Evolutionary conservation across 2,329 filamentous ascomycete species (phyloP).

Genomic region (Verticillium dahliae): DNA sequence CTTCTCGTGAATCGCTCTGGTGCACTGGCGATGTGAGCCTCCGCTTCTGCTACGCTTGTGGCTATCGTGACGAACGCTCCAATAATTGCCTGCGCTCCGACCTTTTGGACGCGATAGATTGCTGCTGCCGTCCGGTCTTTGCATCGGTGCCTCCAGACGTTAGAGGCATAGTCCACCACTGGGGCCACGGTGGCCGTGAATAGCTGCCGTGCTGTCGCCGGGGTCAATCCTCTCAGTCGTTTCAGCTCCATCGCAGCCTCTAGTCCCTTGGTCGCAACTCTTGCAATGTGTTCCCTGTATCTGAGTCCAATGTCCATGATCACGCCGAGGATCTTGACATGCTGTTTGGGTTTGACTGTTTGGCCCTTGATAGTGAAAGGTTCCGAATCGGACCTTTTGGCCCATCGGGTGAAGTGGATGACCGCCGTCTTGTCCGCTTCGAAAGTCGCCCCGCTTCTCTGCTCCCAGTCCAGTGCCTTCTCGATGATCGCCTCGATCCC

Average conservation of each 20-base stretch:
- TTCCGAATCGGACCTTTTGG: background rate
- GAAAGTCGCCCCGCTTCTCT: conserved; percentile 17
- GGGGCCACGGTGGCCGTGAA: background rate
- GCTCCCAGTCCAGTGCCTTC: conserved; percentile 14
- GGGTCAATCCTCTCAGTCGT: no score
- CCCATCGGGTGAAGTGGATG: conserved; percentile 5
- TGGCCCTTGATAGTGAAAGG: background rate
- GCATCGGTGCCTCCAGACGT: conserved; percentile 14
- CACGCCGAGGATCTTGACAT: conserved; percentile 13
- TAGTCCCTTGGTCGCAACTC: no score
- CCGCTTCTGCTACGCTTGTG: conserved; percentile 13
- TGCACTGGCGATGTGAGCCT: background rate
- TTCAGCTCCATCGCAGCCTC: no score
- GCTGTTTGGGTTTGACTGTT: background rate
- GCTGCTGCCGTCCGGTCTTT: conserved; percentile 8
- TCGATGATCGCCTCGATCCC: conserved; percentile 16
- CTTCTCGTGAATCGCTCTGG: conserved; percentile 11
- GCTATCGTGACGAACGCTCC: conserved; percentile 12
- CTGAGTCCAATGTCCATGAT: conserved; percentile 11
- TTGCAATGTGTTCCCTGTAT: no score
- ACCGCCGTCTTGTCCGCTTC: conserved; percentile 17
- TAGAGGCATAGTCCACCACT: conserved; percentile 18
- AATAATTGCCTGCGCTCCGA: conserved; percentile 11
- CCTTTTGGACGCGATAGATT: conserved; percentile 7
- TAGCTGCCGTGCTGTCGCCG: no score